phyloP scores from a whole-genome alignment of 108 stramenopile genomes.

The Cyclotella distinguenda region DNA sequence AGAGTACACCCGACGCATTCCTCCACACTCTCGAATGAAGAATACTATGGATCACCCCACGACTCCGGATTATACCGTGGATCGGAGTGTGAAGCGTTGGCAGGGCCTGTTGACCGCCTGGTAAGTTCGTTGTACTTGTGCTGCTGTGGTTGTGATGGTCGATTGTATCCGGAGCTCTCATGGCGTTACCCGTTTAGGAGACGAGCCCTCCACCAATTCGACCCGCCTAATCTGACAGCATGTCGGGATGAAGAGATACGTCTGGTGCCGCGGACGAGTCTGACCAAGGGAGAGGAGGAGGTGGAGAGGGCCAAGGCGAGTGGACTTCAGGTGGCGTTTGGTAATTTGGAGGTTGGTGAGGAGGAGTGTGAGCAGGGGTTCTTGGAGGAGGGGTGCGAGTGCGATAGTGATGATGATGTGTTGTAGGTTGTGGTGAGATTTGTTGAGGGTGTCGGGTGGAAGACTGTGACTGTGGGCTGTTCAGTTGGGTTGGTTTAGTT shows the following conservation, averaged over 20 bases:
- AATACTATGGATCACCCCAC: constrained; percentile 66
- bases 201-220: constrained; percentile 73
- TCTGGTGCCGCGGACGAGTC: constrained; percentile 30
- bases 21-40: constrained; percentile 55
- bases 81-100: constrained; percentile 77
- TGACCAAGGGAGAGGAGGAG: constrained; percentile 41
- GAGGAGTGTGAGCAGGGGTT: constrained; percentile 22
- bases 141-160: constrained; percentile 3
- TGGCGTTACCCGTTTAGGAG: constrained; percentile 24
- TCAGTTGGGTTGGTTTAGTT: too few relatives aligned
- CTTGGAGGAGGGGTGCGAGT: constrained; percentile 33
- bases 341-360: not conserved
- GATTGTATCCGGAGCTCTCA: not conserved
- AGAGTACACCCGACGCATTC: constrained; percentile 61
- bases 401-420: constrained; percentile 52
- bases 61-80: constrained; percentile 76
- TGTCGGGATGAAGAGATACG: constrained; percentile 14
- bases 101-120: constrained; percentile 76
- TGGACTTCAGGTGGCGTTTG: not conserved
- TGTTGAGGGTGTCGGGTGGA: not conserved
- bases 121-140: constrained; percentile 42
- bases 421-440: constrained; percentile 11
- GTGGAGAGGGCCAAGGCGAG: constrained; percentile 22
- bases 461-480: not conserved
- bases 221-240: constrained; percentile 60